A percentile compares a stretch with the other conserved stretches of the same genome.
phyloP scores from a whole-genome alignment of 2,329 filamentous ascomycete species.

The Lachnellula occidentalis region DNA sequence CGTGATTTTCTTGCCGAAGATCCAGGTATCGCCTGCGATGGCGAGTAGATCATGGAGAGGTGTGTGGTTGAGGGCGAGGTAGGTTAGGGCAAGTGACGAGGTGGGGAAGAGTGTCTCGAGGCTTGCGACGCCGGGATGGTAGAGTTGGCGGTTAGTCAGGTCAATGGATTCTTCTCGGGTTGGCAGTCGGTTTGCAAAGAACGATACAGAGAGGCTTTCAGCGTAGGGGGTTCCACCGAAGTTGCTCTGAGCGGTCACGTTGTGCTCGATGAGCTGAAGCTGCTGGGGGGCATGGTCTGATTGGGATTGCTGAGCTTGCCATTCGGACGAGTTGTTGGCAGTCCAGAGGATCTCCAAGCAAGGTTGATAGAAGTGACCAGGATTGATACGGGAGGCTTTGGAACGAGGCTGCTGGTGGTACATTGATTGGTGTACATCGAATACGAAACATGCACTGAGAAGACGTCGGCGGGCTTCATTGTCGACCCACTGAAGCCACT shows the following conservation, averaged over 20 bases:
- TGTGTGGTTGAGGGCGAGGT: conserved; percentile 52
- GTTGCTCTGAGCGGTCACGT: conserved; percentile 7
- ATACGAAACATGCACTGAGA: conserved; percentile 50
- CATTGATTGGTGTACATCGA: conserved; percentile 50
- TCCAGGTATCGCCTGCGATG: conserved; percentile 53
- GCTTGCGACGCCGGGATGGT: conserved; percentile 9
- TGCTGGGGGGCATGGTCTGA: conserved; percentile 6
- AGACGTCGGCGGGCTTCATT: conserved; percentile 48
- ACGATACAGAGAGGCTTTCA: conserved; percentile 24
- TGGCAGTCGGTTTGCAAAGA: conserved; percentile 22
- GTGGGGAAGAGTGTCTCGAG: conserved; percentile 37
- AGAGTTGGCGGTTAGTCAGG: conserved; percentile 17
- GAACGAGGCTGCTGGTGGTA: conserved; percentile 43
- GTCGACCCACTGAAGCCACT: conserved; percentile 49
- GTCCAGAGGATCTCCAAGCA: conserved; percentile 44
- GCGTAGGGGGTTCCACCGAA: conserved; percentile 15
- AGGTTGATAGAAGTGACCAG: conserved; percentile 15
- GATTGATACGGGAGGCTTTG: conserved; percentile 9
- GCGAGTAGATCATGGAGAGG: conserved; percentile 54
- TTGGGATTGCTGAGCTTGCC: conserved; percentile 33
- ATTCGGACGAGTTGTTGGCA: conserved; percentile 40
- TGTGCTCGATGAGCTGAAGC: conserved; percentile 14
- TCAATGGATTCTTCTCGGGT: conserved; percentile 29
- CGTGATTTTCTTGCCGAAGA: conserved; percentile 50
- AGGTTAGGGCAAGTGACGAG: conserved; percentile 45